A percentile compares a stretch with the other conserved stretches of the same genome.
These are phyloP conservation scores for Aspergillus costaricaensis DNA, from an alignment of 2,329 filamentous ascomycete genomes.

Conservation along the genomic window DNA sequence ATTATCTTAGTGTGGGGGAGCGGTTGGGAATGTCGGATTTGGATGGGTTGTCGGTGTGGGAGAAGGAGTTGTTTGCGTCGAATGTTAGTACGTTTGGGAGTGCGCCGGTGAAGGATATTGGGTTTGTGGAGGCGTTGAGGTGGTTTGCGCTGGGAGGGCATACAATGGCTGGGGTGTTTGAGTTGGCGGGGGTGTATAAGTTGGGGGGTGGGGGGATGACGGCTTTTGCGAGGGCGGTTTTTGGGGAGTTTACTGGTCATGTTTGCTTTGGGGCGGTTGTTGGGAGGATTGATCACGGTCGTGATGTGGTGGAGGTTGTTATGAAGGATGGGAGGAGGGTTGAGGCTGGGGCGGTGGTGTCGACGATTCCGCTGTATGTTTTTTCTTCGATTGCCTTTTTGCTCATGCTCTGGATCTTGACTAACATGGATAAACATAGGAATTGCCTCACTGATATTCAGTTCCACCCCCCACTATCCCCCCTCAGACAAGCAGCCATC, in stretches of 20 bases:
- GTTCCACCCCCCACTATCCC: constrained; percentile 30
- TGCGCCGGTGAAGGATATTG: constrained; percentile 21
- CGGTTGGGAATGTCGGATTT: constrained; percentile 31
- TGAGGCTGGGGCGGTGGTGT: background rate
- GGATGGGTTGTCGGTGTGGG: constrained; percentile 9
- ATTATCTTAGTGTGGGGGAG: constrained; percentile 30
- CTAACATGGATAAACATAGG: background rate
- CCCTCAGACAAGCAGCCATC: constrained; percentile 28
- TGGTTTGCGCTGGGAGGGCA: constrained; percentile 35
- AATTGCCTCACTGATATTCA: constrained; percentile 19
- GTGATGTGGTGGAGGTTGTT: background rate
- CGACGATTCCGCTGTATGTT: constrained; percentile 11
- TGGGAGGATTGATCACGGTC: background rate
- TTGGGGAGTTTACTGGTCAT: constrained; percentile 16
- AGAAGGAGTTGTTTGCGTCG: constrained; percentile 27
- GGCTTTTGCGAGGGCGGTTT: constrained; percentile 17
- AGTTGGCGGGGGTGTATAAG: constrained; percentile 28
- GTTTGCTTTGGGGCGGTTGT: constrained; percentile 8
- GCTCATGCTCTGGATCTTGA: no score
- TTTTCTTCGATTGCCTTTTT: background rate
- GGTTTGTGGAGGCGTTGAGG: constrained; percentile 30
- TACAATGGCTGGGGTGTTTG: constrained; percentile 23
- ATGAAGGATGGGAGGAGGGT: background rate
- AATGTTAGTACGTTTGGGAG: constrained; percentile 21
- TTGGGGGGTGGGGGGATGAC: constrained; percentile 30